phyloP scores from a whole-genome alignment of 2,329 filamentous ascomycete genomes.

The Xylaria sp. region DNA sequence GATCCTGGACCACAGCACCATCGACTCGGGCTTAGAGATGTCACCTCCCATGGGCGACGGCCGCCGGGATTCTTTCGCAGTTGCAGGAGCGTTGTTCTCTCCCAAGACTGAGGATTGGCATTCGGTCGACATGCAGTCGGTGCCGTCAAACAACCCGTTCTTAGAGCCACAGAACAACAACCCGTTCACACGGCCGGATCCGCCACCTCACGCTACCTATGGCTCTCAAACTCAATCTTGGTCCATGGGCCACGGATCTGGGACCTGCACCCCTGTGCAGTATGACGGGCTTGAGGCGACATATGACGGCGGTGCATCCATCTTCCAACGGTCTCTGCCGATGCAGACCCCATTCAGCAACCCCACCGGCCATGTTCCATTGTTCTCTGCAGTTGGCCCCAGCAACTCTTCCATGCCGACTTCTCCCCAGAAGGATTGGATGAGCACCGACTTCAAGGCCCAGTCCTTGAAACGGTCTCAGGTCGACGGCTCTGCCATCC shows the following conservation, averaged over 20 bases:
- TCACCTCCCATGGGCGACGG: conserved; percentile 71
- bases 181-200: conserved; percentile 73
- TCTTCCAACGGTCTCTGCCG: conserved; percentile 65
- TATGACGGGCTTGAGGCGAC: conserved; percentile 71
- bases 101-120: conserved; percentile 73
- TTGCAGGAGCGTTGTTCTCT: conserved; percentile 68
- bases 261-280: conserved; percentile 78
- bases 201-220: conserved; percentile 58
- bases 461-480: conserved; percentile 70
- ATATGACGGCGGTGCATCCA: conserved; percentile 61
- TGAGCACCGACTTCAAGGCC: conserved; percentile 60
- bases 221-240: conserved; percentile 61
- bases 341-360: conserved; percentile 66
- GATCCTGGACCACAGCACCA: conserved; percentile 66
- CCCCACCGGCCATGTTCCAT: conserved; percentile 59
- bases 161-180: conserved; percentile 68
- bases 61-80: conserved; percentile 71
- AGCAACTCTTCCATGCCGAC: conserved; percentile 62
- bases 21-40: conserved; percentile 71
- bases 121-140: conserved; percentile 71
- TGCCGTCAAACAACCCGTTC: conserved; percentile 72
- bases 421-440: conserved; percentile 69
- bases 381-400: conserved; percentile 63
- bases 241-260: conserved; percentile 73
- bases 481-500: conserved; percentile 74